Evolutionary conservation across 2,329 filamentous ascomycete species (phyloP).

Genomic region (Triangularia verruculosa): DNA sequence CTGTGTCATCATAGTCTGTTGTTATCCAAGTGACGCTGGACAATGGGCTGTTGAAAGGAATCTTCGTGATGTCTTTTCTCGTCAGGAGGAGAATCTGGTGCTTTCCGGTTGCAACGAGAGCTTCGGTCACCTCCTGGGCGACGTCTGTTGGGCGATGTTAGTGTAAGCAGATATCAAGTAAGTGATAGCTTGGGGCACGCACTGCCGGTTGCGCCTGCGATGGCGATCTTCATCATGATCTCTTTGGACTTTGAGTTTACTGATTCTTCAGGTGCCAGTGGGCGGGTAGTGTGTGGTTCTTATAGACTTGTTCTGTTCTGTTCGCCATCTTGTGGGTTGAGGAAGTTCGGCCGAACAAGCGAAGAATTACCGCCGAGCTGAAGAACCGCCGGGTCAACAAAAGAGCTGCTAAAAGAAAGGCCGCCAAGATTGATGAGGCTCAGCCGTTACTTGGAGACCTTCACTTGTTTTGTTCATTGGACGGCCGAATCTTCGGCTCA

Average conservation of each 20-base stretch:
- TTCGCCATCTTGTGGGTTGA: too few relatives aligned
- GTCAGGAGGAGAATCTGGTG: background rate
- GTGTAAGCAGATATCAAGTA: background rate
- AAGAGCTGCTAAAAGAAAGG: too few relatives aligned
- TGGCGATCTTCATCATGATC: constrained; percentile 2
- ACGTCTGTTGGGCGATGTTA: background rate
- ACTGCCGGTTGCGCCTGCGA: constrained; percentile 1
- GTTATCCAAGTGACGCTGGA: constrained; percentile 2
- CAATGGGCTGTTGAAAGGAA: background rate
- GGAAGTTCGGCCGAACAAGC: too few relatives aligned
- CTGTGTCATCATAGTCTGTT: constrained; percentile 22
- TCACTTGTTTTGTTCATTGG: too few relatives aligned
- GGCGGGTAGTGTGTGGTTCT: too few relatives aligned
- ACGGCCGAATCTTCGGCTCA: too few relatives aligned
- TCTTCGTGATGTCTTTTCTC: background rate
- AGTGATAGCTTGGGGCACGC: background rate
- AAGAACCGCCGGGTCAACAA: too few relatives aligned
- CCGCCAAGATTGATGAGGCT: too few relatives aligned
- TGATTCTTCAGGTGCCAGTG: too few relatives aligned
- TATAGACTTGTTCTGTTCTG: too few relatives aligned
- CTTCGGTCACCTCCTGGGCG: constrained; percentile 2
- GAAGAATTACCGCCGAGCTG: too few relatives aligned
- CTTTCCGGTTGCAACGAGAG: background rate
- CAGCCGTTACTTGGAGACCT: too few relatives aligned
- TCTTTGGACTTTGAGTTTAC: background rate